These are phyloP conservation scores for Lentinus brumalis DNA, from an alignment of 768 basidiomycete species.

Conservation along the genomic window DNA sequence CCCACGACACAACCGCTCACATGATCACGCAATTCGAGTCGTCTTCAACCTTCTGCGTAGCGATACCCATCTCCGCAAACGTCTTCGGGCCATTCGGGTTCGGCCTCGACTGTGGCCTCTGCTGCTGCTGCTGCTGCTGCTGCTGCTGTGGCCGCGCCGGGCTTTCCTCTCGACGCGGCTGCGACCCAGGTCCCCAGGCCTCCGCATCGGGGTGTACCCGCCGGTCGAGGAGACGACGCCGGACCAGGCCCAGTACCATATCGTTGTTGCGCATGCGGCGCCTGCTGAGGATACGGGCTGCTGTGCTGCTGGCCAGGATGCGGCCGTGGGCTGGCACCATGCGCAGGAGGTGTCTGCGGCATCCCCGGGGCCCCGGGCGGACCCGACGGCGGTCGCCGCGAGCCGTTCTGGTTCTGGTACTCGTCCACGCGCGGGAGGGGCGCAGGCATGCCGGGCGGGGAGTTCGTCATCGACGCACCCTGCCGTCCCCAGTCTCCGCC, in stretches of 20 bases:
- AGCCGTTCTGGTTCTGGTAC: not conserved
- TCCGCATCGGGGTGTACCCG: slow-evolving; percentile 18
- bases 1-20: slow-evolving; percentile 42
- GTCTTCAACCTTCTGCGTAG: slow-evolving; percentile 72
- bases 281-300: not conserved
- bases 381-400: not conserved
- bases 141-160: slow-evolving; percentile 1
- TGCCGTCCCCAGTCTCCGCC: slow-evolving; percentile 2
- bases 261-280: not conserved
- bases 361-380: not conserved
- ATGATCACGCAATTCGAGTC: slow-evolving; percentile 83
- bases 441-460: slow-evolving; percentile 9
- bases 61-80: slow-evolving; percentile 94
- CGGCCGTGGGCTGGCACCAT: slow-evolving; percentile 3
- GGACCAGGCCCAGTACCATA: not conserved
- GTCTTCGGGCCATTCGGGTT: slow-evolving; percentile 60
- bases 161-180: slow-evolving; percentile 1
- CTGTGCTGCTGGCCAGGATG: not conserved
- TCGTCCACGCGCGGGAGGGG: slow-evolving; percentile 14
- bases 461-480: slow-evolving; percentile 6
- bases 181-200: slow-evolving; percentile 11
- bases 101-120: slow-evolving; percentile 16
- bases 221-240: slow-evolving; percentile 12
- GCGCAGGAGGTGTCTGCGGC: not conserved
- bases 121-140: not conserved